Evolutionary conservation across 495 filamentous ascomycete genomes (phyloP), one percentile per base, ranked within the genome.

Genomic region (Talaromyces adpressus): DNA sequence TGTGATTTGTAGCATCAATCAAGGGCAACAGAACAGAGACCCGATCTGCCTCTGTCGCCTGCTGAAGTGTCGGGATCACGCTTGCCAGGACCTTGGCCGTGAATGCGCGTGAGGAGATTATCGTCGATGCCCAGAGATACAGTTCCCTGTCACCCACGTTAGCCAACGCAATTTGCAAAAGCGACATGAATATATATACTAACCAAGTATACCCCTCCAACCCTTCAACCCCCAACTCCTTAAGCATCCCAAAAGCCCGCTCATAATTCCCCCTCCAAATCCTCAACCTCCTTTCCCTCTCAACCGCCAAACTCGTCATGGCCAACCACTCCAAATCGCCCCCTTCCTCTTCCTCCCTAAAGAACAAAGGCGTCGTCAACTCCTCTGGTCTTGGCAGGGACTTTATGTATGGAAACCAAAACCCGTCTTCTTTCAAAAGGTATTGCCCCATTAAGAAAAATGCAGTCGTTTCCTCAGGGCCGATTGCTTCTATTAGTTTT

Each of bases 91-190:
- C 73, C 65, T 77, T 78, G 2, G 72, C 69, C 20, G 82, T 84
- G 57, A 81, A 80, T 5, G 77, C 77, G 9, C 87, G 79, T 1
- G 87, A 88, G 5, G 79, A 78, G 62, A 87, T 82, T 11, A 89
- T 82, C 0, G 85, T 85, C 6, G 84, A 81, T 20, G 87, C 84
- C 87, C 87, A 89, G 4, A 84, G 70, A 68, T 85, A 88, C 30
- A 88, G 69, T 25, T 85, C 79, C 86, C 86, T 88, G 65, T 25
- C 11, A n/a, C n/a, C 57, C 27, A 27, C 27, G 27, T 27, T 27
- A 27, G 27, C 27, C 27, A 27, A 27, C 27, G 25, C 27, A 27
- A 27, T 2, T 4, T 3, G 27, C 27, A 27, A 27, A 25, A 27
- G 27, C 27, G 3, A 27, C 25, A 27, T 27, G 2, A 27, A 27